A percentile compares a stretch with the other conserved stretches of the same genome.
Evolutionary conservation across 345 rosid genomes (phyloP).

Genomic region (Rhizophora apiculata): DNA sequence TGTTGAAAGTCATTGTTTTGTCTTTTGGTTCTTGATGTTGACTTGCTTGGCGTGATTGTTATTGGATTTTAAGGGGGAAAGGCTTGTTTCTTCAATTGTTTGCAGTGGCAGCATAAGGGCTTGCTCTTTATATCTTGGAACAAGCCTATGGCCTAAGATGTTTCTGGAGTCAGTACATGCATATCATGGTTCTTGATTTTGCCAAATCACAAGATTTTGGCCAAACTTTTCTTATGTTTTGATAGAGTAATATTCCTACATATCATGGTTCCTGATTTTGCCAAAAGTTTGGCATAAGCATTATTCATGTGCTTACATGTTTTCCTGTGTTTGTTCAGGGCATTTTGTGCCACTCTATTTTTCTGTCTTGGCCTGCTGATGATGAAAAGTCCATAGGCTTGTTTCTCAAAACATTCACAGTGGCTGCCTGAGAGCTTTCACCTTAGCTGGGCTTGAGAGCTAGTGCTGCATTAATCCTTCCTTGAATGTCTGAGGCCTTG

Average conservation of each 20-base stretch:
- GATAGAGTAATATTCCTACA: no score
- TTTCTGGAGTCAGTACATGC: no score
- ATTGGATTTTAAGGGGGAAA: conserved; percentile 38
- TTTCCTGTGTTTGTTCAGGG: no score
- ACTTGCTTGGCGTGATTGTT: not conserved
- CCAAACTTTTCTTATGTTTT: no score
- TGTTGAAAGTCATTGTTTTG: not conserved
- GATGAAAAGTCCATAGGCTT: conserved; percentile 28
- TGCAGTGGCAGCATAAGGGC: conserved; percentile 51
- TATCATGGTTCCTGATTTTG: no score
- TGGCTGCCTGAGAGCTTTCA: conserved; percentile 53
- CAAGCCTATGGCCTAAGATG: no score
- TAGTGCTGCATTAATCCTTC: not conserved
- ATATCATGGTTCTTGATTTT: no score
- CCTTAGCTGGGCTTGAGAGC: conserved; percentile 19
- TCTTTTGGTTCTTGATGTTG: not conserved
- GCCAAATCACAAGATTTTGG: no score
- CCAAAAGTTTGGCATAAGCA: no score
- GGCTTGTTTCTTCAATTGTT: conserved; percentile 53
- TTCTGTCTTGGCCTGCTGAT: no score
- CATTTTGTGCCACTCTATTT: no score
- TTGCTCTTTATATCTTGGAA: conserved; percentile 4
- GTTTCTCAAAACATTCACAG: conserved; percentile 49
- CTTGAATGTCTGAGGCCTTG: not conserved
- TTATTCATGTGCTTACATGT: no score